Base-by-base conservation (phyloP, 2,329 filamentous ascomycete genomes). In the Phoma sp. region DNA sequence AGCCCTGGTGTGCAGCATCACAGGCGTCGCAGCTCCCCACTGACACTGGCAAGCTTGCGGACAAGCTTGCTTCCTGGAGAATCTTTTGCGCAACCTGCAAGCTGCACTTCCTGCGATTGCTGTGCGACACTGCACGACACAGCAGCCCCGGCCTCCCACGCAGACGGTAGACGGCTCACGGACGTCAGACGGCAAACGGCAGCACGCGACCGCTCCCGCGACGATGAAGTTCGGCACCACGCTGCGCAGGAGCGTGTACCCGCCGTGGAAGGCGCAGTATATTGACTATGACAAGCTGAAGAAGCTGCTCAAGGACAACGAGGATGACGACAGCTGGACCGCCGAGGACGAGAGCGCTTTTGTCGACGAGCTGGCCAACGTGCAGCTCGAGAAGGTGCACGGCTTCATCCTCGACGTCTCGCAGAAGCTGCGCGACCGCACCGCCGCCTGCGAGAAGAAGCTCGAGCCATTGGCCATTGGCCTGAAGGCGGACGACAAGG, bases 271-370 rank as follows among this genome's bases (percentile, higher is more conserved):
- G 76, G 90, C 89, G 73, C 85, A 96, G 70, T 98, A 99, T 80
- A 91, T 99, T 72, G 93, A 98, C 80, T 99, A 99, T 77, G 80
- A 84, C 67, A 96, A 93, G 83, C 87, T 99, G 62, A 98, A 98
- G 83, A 83, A 83, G 69, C 83, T 99, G 55, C 80, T 99, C 57
- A 89, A 91, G 60, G 95, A 98, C 75, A 69, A 67, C 52, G 76
- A 75, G 55, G 82, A 79, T 46, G 87, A 89, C 22, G 81, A 85
- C 55, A 68, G 76, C 36, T 99, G 95, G 95, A 96, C 93, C 24
- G 92, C 96, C 68, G 87, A 93, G 41, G 95, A 99, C 73, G 95
- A 98, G 81, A 90, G 89, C 71, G 85, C 84, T 32, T 99, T 99
- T 77, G 95, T 93, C 71, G 91, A 97, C 73, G 93, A 98, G 80